These are phyloP conservation scores for Fusarium staphyleae DNA, from an alignment of 2,329 filamentous ascomycete species.

Conservation along the genomic window DNA sequence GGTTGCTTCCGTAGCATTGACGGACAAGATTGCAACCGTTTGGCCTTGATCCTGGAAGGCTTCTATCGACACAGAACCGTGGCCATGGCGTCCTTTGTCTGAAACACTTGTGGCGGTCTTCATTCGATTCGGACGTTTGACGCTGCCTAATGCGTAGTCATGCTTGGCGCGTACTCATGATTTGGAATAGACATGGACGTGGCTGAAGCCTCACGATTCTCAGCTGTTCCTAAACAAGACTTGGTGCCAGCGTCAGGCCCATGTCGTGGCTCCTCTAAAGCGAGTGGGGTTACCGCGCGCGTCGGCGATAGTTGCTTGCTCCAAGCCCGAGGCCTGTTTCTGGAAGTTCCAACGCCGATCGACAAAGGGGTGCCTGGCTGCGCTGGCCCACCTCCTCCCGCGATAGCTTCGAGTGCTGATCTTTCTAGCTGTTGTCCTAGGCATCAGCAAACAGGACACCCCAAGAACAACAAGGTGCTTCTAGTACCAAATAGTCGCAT, in stretches of 20 bases:
- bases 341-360: neutral
- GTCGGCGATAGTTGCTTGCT: conserved; percentile 15
- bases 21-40: conserved; percentile 20
- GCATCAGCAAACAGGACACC: neutral
- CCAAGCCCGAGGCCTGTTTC: conserved; percentile 4
- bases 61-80: conserved; percentile 22
- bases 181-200: conserved; percentile 6
- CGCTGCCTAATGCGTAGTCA: conserved; percentile 1
- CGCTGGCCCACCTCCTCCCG: neutral
- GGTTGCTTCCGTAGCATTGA: conserved; percentile 14
- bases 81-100: conserved; percentile 6
- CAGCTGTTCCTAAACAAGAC: conserved; percentile 17
- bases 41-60: conserved; percentile 11
- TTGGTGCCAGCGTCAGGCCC: conserved; percentile 4
- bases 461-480: neutral
- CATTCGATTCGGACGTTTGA: conserved; percentile 2
- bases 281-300: conserved; percentile 32
- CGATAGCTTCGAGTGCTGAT: neutral
- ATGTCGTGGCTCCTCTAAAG: neutral
- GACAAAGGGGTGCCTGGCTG: conserved; percentile 8
- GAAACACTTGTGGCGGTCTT: conserved; percentile 27
- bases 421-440: neutral
- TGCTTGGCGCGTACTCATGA: neutral
- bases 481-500: neutral
- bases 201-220: conserved; percentile 10